Evolutionary conservation across 208 protist genomes (phyloP), one percentile per base, ranked within the genome.

Genomic region (Crithidia brevicula): DNA sequence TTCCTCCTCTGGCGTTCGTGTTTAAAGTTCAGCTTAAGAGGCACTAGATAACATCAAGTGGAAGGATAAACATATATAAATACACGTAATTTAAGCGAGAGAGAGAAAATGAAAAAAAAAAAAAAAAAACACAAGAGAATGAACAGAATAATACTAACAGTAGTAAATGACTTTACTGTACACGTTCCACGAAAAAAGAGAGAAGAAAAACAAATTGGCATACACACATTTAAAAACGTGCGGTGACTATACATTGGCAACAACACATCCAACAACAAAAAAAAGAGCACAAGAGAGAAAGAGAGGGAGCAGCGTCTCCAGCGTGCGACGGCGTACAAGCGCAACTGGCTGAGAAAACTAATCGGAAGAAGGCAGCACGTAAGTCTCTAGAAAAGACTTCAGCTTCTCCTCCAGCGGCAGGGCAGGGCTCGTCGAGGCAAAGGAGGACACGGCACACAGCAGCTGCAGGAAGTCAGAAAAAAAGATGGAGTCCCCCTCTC

Each of bases 401-500:
- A 90, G 49, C 67, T 94, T 94, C n/a, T 60, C 72, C 15, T 85
- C 67, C 16, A 94, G 74, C 28, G 88, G 74, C 30, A 71, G 62
- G 40, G 69, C 53, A 7, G 85, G 85, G 74, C 83, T 79, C 8
- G 77, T 60, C 10, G 83, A 36, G 34, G 66, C 58, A 58, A 84
- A 92, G n/a, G 42, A 46, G 10, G 79, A 34, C 25, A 94, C 22
- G 27, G 83, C 81, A 65, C 85, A 94, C 20, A 94, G 43, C 7
- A 92, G 60, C 30, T 86, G 82, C 23, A 84, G 47, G 66, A 82
- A 94, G 71, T 94, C 88, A 10, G 77, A 30, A 61, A 85, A 92
- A 71, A 94, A 94, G 8, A 94, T 18, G 22, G 79, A 71, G 6
- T 65, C 76, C 9, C 68, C 81, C 47, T 94, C 88, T 13, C 83